Percentiles rank a stretch among this genome's conserved stretches.
Conservation (phyloP, 345 rosid genomes). For the Aquilaria malaccensis region DNA sequence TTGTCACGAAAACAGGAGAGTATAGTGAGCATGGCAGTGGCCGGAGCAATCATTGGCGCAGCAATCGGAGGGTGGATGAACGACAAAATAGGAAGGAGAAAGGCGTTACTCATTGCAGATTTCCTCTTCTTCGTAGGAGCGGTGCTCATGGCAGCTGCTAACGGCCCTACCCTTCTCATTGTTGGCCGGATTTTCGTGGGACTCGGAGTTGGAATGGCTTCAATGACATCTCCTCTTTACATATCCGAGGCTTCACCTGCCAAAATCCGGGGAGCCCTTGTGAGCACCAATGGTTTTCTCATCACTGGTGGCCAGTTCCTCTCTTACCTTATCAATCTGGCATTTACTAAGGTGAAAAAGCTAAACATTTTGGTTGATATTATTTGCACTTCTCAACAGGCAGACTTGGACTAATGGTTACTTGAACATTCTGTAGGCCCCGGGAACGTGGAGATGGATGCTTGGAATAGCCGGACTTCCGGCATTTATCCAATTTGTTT, state of each 20-base stretch:
- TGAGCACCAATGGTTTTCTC: constrained; percentile 74
- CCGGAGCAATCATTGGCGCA: constrained; percentile 83
- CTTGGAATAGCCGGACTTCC: constrained; percentile 83
- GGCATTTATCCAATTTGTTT: constrained; percentile 64
- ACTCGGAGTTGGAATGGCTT: constrained; percentile 90
- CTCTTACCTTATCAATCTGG: constrained; percentile 81
- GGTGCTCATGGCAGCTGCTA: constrained; percentile 70
- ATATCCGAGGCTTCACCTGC: constrained; percentile 92
- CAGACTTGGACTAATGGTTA: too few relatives aligned
- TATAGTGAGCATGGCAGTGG: constrained; percentile 92
- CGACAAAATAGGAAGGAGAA: constrained; percentile 61
- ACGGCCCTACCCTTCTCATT: constrained; percentile 49
- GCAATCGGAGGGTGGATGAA: constrained; percentile 83
- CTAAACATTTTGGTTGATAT: background rate
- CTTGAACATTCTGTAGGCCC: constrained; percentile 31
- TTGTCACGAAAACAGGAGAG: constrained; percentile 45
- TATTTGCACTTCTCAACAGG: background rate
- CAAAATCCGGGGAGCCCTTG: constrained; percentile 83
- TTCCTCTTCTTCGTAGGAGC: constrained; percentile 70
- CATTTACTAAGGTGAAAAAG: constrained; percentile 49
- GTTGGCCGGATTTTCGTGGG: constrained; percentile 77
- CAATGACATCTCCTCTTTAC: constrained; percentile 87
- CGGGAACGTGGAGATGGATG: constrained; percentile 96
- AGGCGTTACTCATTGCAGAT: constrained; percentile 55
- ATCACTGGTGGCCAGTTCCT: constrained; percentile 89